A percentile compares a stretch with the other conserved stretches of the same genome.
Conservation (phyloP, 2,329 filamentous ascomycete genomes). For the Fusarium sp. region DNA sequence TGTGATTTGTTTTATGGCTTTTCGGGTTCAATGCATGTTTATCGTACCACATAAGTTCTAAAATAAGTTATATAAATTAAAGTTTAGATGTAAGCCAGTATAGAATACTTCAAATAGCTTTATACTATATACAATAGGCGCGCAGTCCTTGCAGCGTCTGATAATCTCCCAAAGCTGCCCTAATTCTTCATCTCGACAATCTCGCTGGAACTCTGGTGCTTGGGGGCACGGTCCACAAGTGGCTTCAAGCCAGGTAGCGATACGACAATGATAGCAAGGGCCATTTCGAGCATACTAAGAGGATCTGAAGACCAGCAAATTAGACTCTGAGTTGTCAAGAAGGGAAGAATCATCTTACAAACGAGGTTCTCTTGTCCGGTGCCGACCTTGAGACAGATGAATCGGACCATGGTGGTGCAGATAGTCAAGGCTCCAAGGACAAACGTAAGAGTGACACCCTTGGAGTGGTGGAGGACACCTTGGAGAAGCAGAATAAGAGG, state of each 20-base stretch:
- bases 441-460: conserved; percentile 37
- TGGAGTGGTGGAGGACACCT: conserved; percentile 33
- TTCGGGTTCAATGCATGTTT: too few species aligned
- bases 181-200: conserved; percentile 31
- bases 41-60: too few species aligned
- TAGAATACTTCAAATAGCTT: too few species aligned
- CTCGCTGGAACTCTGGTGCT: conserved; percentile 18
- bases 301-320: conserved; percentile 17
- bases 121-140: too few species aligned
- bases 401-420: conserved; percentile 37
- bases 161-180: too few species aligned
- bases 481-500: conserved; percentile 51
- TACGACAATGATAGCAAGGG: conserved; percentile 39
- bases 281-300: conserved; percentile 42
- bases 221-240: conserved; percentile 21
- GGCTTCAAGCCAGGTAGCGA: conserved; percentile 42
- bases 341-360: conserved; percentile 21
- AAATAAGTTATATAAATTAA: too few species aligned
- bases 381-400: conserved; percentile 35
- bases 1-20: too few species aligned
- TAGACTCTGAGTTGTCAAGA: background rate
- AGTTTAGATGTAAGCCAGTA: too few species aligned
- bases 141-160: too few species aligned
- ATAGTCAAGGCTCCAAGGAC: conserved; percentile 39
- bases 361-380: conserved; percentile 44